phyloP scores from a whole-genome alignment of 768 basidiomycete species.

The Termitomyces sp. region DNA sequence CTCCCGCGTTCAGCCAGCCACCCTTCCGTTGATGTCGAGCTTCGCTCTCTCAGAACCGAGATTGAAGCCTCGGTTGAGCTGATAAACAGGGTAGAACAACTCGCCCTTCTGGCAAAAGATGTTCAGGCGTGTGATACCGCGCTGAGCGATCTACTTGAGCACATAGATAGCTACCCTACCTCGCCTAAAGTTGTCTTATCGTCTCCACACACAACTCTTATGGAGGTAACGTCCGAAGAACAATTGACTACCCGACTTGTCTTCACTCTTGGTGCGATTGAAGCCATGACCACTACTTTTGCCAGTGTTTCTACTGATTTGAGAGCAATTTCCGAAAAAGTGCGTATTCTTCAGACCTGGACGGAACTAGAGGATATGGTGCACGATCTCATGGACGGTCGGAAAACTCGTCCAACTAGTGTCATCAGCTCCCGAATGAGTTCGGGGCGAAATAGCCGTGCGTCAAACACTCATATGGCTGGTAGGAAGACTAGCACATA shows the following conservation, averaged over 20 bases:
- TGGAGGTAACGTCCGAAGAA: conserved; percentile 50
- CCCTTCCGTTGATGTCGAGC: conserved; percentile 43
- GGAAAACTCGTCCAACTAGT: conserved; percentile 62
- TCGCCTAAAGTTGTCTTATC: conserved; percentile 45
- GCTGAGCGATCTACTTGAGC: conserved; percentile 79
- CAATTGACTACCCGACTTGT: conserved; percentile 57
- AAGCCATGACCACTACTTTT: conserved; percentile 37
- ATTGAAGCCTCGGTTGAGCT: conserved; percentile 43
- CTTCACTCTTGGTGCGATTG: conserved; percentile 54
- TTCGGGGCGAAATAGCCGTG: conserved; percentile 54
- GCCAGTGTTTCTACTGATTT: conserved; percentile 46
- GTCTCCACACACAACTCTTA: conserved; percentile 39
- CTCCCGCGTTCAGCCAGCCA: conserved; percentile 41
- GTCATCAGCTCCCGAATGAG: conserved; percentile 51
- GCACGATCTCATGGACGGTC: conserved; percentile 54
- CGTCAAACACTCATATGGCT: conserved; percentile 28
- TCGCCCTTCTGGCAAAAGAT: conserved; percentile 48
- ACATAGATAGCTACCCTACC: conserved; percentile 79
- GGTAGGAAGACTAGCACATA: conserved; percentile 29
- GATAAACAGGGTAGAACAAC: conserved; percentile 42
- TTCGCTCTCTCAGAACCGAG: conserved; percentile 57
- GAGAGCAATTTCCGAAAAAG: conserved; percentile 53
- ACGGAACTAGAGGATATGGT: conserved; percentile 78
- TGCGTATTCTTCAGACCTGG: conserved; percentile 77
- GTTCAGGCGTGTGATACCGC: conserved; percentile 62